Evolutionary conservation across 495 filamentous ascomycete species (phyloP), one percentile per base, ranked within the genome.

Genomic region (Pseudomonodictys pantanalensis): DNA sequence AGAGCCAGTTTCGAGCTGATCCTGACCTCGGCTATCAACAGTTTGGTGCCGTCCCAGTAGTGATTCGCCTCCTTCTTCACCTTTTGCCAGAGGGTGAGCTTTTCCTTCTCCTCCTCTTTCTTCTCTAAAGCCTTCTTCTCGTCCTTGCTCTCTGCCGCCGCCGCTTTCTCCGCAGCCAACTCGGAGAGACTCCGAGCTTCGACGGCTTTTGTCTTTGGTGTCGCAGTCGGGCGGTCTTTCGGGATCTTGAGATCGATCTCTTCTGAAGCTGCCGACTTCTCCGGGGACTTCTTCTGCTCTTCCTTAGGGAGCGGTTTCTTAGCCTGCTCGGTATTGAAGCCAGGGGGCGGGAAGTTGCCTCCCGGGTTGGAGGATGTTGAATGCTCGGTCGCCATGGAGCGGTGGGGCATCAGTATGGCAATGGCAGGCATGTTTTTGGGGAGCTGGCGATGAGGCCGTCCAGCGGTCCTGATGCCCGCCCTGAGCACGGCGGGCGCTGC

Each of bases 1-100:
- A 96, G 71, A 0, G 91, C 93, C 60, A 99, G 76, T 33, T 87
- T 87, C 10, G 85, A 87, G 73, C 91, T 96, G 69, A 99, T 99
- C 73, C 77, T 87, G 56, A 97, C 87, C 75, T 99, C 93, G 0
- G 89, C 88, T 23, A 89, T 90, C 65, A 99, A 79, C 61, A 99
- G 78, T 74, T 99, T 99, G n/a, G 92, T 99, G 33, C 93, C 93
- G 79, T 99, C 93, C 93, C 93, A 97, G 76, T 97, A 99, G 72
- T 99, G 93, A 59, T 86, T 81, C 15, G 79, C 78, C 70, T 97
- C 93, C 69, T 89, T 89, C 80, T 95, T 97, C 66, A 97, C 81
- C 77, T 91, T 95, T 70, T 97, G 90, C 72, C 82, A 84, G 2
- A 97, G 35, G 0, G 95, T 95, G 76, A 95, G 76, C 65, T 93